These are phyloP conservation scores for Melampsora americana DNA, from an alignment of 1,284 basidiomycete species.

Conservation along the genomic window DNA sequence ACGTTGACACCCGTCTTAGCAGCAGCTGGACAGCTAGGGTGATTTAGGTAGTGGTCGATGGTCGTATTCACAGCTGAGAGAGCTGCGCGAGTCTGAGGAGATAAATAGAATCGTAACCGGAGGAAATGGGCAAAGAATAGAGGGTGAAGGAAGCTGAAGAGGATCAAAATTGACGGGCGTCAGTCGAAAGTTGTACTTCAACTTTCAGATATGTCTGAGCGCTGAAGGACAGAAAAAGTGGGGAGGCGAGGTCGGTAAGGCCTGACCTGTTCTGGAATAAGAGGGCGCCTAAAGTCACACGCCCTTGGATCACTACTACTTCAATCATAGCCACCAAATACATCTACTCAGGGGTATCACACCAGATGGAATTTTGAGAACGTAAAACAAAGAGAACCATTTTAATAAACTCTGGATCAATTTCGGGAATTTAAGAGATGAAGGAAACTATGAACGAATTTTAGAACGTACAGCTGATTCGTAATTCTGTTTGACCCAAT, in stretches of 20 bases:
- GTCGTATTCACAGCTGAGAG: constrained; percentile 24
- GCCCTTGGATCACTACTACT: constrained; percentile 51
- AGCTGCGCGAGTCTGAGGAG: constrained; percentile 37
- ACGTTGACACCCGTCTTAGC: constrained; percentile 33
- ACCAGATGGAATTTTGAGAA: neutral
- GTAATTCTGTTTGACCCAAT: constrained; percentile 52
- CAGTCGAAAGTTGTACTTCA: constrained; percentile 45
- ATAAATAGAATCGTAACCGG: constrained; percentile 34
- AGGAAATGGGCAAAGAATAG: constrained; percentile 41
- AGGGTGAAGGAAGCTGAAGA: constrained; percentile 35
- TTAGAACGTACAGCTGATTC: constrained; percentile 51
- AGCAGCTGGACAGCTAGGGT: constrained; percentile 35
- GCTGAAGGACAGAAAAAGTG: constrained; percentile 45
- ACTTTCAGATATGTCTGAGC: too few relatives aligned
- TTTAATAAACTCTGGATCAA: too few relatives aligned
- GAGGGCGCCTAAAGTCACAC: constrained; percentile 53
- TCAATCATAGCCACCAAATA: constrained; percentile 54
- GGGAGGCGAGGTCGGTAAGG: constrained; percentile 50
- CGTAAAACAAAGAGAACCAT: too few relatives aligned
- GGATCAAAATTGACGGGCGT: neutral
- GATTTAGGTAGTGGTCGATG: constrained; percentile 36
- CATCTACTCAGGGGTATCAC: constrained; percentile 46
- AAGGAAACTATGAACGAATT: neutral
- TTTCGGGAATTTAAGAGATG: too few relatives aligned
- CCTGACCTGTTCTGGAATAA: constrained; percentile 52